phyloP scores from a whole-genome alignment of 129 eudicot genomes.

The Dittrichia graveolens region DNA sequence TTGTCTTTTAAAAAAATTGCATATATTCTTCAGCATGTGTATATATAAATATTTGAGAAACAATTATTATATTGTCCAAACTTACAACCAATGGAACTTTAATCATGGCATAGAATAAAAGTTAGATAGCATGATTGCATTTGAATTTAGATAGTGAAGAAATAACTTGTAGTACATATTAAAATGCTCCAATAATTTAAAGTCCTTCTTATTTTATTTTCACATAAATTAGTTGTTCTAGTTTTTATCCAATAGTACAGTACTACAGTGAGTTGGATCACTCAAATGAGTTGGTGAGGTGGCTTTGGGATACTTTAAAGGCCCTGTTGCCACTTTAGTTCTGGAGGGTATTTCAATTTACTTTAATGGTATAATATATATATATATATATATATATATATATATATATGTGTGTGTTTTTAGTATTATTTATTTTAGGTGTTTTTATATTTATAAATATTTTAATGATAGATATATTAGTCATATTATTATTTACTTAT shows the following conservation, averaged over 20 bases:
- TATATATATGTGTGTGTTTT: too few species aligned
- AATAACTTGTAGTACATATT: slow-evolving; percentile 5
- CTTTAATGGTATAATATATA: neutral
- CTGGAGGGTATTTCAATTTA: neutral
- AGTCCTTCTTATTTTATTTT: neutral
- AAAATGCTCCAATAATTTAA: slow-evolving; percentile 13
- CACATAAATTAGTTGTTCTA: neutral
- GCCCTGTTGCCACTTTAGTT: slow-evolving; percentile 23
- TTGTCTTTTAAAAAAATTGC: too few species aligned
- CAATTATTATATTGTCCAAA: neutral
- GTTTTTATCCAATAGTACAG: slow-evolving; percentile 17
- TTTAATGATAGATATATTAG: too few species aligned
- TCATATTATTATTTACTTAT: too few species aligned
- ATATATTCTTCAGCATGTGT: too few species aligned
- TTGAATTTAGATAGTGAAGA: slow-evolving; percentile 1
- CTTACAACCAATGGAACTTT: neutral
- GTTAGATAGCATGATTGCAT: slow-evolving; percentile 14
- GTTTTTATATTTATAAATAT: too few species aligned
- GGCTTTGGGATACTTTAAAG: slow-evolving; percentile 29
- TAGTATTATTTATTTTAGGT: too few species aligned
- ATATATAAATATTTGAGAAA: too few species aligned
- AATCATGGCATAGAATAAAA: slow-evolving; percentile 20
- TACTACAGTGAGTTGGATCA: slow-evolving; percentile 43
- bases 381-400: too few species aligned
- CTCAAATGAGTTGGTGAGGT: slow-evolving; percentile 30